Conservation (phyloP, 192 early-diverging fungal genomes). For the Coemansia sp. region DNA sequence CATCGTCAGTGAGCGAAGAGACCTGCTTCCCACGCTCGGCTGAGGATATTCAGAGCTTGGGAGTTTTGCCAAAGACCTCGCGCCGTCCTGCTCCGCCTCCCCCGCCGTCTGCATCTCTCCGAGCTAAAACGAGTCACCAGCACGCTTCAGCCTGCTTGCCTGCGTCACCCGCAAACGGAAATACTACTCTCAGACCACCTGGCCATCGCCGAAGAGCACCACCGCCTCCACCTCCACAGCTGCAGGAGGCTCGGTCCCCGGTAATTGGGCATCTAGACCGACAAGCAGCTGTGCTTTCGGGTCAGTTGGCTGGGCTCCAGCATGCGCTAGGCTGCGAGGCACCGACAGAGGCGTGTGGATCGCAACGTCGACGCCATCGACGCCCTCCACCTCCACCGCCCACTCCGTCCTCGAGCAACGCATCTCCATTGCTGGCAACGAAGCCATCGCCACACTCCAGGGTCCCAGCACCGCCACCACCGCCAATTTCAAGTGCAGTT, state of each 20-base stretch:
- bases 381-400: slow-evolving; percentile 24
- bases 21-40: slow-evolving; percentile 30
- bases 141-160: not conserved
- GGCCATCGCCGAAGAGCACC: slow-evolving; percentile 33
- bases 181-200: not conserved
- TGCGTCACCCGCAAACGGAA: not conserved
- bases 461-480: slow-evolving; percentile 30
- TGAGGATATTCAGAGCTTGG: slow-evolving; percentile 13
- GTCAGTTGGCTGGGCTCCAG: not conserved
- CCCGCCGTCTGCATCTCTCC: slow-evolving; percentile 9
- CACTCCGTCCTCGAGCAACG: slow-evolving; percentile 11
- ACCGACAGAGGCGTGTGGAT: slow-evolving; percentile 3
- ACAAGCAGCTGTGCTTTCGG: slow-evolving; percentile 3
- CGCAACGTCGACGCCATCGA: slow-evolving; percentile 2
- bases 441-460: slow-evolving; percentile 4
- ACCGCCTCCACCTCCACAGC: slow-evolving; percentile 28
- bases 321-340: slow-evolving; percentile 1
- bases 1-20: slow-evolving; percentile 48
- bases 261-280: not conserved
- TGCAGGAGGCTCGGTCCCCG: not conserved
- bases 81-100: slow-evolving; percentile 34
- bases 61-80: slow-evolving; percentile 1
- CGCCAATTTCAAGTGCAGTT: slow-evolving; percentile 12
- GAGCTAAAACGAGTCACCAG: not conserved
- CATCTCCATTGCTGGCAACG: not conserved